A percentile compares a stretch with the other conserved stretches of the same genome.
phyloP scores from a whole-genome alignment of 1,284 basidiomycete species.

The Apiotrichum sp. region DNA sequence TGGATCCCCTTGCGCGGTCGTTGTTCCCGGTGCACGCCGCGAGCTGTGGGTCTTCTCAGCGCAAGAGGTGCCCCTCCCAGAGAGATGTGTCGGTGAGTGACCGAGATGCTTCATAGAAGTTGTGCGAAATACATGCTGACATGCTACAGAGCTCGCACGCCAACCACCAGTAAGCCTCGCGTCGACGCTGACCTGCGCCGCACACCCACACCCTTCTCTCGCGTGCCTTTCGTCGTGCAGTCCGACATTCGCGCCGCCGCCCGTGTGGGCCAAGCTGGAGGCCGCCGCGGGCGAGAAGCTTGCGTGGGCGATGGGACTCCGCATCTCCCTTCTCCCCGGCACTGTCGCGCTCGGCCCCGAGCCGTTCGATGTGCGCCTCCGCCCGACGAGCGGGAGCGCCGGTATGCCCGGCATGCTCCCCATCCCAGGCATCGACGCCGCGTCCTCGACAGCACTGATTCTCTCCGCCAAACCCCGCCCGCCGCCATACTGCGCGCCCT shows the following conservation, averaged over 20 bases:
- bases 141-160: conserved; percentile 5
- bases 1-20: conserved; percentile 9
- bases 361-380: conserved; percentile 13
- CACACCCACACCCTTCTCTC: conserved; percentile 7
- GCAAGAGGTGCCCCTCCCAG: neutral
- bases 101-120: neutral
- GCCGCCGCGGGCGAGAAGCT: conserved; percentile 19
- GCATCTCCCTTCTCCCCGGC: conserved; percentile 9
- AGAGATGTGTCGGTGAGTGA: conserved; percentile 7
- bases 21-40: conserved; percentile 1
- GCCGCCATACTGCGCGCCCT: conserved; percentile 8
- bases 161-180: conserved; percentile 9
- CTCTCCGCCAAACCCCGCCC: conserved; percentile 7
- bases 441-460: neutral
- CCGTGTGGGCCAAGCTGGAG: conserved; percentile 10
- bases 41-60: conserved; percentile 16
- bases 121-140: too few relatives aligned
- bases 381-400: conserved; percentile 3
- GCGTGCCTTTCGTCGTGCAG: conserved; percentile 8
- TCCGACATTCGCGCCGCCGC: conserved; percentile 6
- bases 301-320: conserved; percentile 15
- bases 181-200: conserved; percentile 9
- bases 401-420: too few relatives aligned
- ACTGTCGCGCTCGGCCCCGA: conserved; percentile 3
- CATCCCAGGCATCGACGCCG: too few relatives aligned